Evolutionary conservation across 1,139 yeast genomes (phyloP), one percentile per base, ranked within the genome.

Genomic region (Pneumocystis canis): DNA sequence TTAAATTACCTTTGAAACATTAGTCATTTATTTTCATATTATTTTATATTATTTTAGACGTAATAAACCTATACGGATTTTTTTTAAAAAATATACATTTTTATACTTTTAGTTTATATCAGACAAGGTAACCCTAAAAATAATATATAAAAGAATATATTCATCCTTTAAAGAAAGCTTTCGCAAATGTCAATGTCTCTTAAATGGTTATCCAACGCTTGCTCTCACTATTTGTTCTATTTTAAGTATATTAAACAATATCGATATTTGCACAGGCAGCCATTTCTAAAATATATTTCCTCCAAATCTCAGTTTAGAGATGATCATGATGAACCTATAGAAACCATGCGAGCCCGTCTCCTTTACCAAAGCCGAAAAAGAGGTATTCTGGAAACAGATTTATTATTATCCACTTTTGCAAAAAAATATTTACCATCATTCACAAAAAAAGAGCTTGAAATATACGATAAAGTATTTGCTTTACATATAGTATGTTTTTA

Each of bases 381-480:
- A 73, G 99, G 99, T 56, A 92, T 92, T 63, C 79, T 92, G 66
- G 99, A 92, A 73, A 85, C 96, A 11, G 98, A 94, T 73, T 77
- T 92, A 70, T 76, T 92, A 62, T 79, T 94, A 65, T 84, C 94
- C 6, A 80, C 90, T 65, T 94, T 90, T 75, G 96, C 97, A 40
- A 84, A 89, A 70, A 81, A 81, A 71, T 81, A 87, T 70, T 77
- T 92, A 69, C 74, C 79, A 54, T 70, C 73, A 0, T 81, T 92
- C 78, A 77, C 79, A n/a, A 74, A 77, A 66, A 85, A 78, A 63
- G 87, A 89, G 73, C 77, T 94, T 67, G 85, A 84, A 63, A 97
- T 92, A 74, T 92, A 88, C 73, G 97, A 92, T 71, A 74, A 79
- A 20, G 41, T 66, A 33, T 25, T 9, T 4, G 1, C 11, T 25